Evolutionary conservation across 106 monocot species (phyloP).

Genomic region (Platanthera zijinensis): DNA sequence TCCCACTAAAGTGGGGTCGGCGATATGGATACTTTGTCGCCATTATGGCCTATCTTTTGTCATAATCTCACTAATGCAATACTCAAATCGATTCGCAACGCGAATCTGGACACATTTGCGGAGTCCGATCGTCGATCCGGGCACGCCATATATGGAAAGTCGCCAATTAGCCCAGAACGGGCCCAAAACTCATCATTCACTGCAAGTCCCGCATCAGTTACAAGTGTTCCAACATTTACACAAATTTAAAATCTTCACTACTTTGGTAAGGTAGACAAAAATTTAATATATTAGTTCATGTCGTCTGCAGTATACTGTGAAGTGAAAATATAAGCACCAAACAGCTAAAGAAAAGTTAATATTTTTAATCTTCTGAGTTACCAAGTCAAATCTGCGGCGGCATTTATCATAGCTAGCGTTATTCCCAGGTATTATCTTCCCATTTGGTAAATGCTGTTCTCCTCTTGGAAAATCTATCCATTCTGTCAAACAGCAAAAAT

Average conservation of each 20-base stretch:
- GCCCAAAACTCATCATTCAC: too few relatives aligned
- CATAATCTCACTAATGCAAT: too few relatives aligned
- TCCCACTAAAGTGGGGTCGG: too few relatives aligned
- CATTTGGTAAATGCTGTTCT: constrained; percentile 66
- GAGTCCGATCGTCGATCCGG: too few relatives aligned
- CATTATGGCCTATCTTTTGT: too few relatives aligned
- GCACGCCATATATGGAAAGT: too few relatives aligned
- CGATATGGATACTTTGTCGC: too few relatives aligned
- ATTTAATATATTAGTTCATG: neutral
- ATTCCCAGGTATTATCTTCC: constrained; percentile 66
- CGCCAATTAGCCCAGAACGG: too few relatives aligned
- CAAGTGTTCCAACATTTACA: too few relatives aligned
- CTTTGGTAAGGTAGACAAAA: neutral
- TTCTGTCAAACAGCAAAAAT: constrained; percentile 35
- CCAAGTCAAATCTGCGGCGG: constrained; percentile 88
- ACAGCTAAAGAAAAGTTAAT: neutral
- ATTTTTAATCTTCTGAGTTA: constrained; percentile 10
- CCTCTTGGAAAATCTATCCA: constrained; percentile 98
- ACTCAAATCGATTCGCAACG: too few relatives aligned
- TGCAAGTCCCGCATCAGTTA: too few relatives aligned
- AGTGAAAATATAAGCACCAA: neutral
- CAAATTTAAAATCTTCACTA: neutral
- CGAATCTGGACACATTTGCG: too few relatives aligned
- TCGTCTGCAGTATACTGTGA: neutral
- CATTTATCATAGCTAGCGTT: constrained; percentile 89